These are phyloP conservation scores for Wallacemonas sp. DNA, from an alignment of 208 protist genomes.

Conservation along the genomic window DNA sequence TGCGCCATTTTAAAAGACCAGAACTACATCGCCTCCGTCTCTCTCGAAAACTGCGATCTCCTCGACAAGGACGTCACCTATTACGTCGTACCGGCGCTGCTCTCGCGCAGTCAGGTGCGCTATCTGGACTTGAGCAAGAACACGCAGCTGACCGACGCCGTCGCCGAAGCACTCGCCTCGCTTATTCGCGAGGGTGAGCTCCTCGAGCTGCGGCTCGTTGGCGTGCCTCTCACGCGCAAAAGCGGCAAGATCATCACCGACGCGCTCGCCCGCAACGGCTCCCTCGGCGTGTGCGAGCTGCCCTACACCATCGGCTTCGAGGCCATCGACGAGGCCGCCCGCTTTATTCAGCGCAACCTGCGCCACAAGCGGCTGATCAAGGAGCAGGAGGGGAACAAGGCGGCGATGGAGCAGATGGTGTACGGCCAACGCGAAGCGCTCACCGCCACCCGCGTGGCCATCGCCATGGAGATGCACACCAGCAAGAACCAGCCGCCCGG, in stretches of 20 bases:
- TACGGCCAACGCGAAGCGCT: not conserved
- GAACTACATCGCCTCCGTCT: slow-evolving; percentile 47
- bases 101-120: slow-evolving; percentile 28
- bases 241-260: slow-evolving; percentile 45
- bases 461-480: slow-evolving; percentile 1
- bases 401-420: slow-evolving; percentile 15
- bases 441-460: not conserved
- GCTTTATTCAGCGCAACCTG: slow-evolving; percentile 29
- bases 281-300: slow-evolving; percentile 52
- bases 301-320: slow-evolving; percentile 79
- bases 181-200: slow-evolving; percentile 49
- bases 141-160: slow-evolving; percentile 48
- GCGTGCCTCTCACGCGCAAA: slow-evolving; percentile 35
- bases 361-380: slow-evolving; percentile 12
- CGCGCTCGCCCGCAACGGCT: slow-evolving; percentile 36
- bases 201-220: slow-evolving; percentile 41
- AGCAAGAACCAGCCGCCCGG: not conserved
- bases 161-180: slow-evolving; percentile 34
- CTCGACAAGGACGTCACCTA: slow-evolving; percentile 66
- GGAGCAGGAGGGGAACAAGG: slow-evolving; percentile 5
- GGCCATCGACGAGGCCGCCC: slow-evolving; percentile 30
- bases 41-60: slow-evolving; percentile 54
- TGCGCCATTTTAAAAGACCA: slow-evolving; percentile 60
- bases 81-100: slow-evolving; percentile 54
- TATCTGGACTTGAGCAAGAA: slow-evolving; percentile 73